Percentiles rank a stretch among this genome's conserved stretches.
phyloP scores from a whole-genome alignment of 306 rosid species.

The Biancaea sappan region DNA sequence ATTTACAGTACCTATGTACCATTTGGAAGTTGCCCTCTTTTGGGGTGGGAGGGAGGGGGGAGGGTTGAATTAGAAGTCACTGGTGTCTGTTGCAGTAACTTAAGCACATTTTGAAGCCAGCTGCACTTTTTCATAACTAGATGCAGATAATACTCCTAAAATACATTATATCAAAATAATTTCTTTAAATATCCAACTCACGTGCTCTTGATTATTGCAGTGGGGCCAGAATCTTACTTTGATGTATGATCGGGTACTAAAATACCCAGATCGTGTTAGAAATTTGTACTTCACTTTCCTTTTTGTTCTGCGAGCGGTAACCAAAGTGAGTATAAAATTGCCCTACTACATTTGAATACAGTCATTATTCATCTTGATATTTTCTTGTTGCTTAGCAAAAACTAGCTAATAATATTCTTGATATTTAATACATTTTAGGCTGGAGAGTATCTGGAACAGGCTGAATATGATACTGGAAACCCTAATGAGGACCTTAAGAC shows the following conservation, averaged over 20 bases:
- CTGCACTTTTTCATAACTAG: conserved; percentile 14
- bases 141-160: neutral
- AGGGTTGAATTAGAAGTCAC: too few relatives aligned
- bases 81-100: neutral
- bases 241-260: conserved; percentile 79
- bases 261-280: conserved; percentile 87
- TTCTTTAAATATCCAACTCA: conserved; percentile 21
- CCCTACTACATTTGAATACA: neutral
- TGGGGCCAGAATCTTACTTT: conserved; percentile 87
- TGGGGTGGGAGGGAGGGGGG: too few relatives aligned
- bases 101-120: conserved; percentile 1
- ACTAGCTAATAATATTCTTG: conserved; percentile 15
- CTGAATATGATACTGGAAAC: conserved; percentile 89
- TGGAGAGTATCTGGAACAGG: conserved; percentile 85
- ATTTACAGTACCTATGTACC: too few relatives aligned
- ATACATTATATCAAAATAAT: neutral
- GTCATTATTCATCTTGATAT: neutral
- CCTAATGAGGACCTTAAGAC: conserved; percentile 76
- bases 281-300: conserved; percentile 94
- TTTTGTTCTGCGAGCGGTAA: conserved; percentile 93
- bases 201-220: conserved; percentile 48
- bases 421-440: conserved; percentile 62
- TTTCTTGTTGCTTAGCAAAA: neutral
- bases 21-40: too few relatives aligned
- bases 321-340: conserved; percentile 66